Evolutionary conservation across 495 filamentous ascomycete genomes (phyloP), one percentile per base, ranked within the genome.

Genomic region (Penicillium odoratum): DNA sequence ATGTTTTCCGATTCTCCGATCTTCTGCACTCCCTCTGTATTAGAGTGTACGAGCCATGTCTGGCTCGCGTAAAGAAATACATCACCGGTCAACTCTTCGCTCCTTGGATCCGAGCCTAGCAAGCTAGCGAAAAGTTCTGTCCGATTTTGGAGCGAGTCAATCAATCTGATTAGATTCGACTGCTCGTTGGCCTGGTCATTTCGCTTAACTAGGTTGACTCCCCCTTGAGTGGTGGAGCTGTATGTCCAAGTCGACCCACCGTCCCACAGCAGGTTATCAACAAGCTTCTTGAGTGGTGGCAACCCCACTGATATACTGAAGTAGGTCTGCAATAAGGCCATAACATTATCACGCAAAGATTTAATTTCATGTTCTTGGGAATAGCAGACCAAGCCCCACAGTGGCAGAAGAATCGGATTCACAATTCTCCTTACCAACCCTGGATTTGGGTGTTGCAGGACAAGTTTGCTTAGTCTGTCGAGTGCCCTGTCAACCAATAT

Each of bases 351-450:
- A 51, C 79, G 69, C n/a, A 73, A 60, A 0, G 26, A 31, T 7
- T 44, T 56, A 0, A 63, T 54, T 51, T 72, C 36, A 26, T 73
- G 56, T 38, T 80, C 71, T 42, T 69, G 58, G 3, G 80, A 66
- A 72, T 83, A 89, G 13, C 79, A 82, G 18, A 81, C 71, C 33
- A 93, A 65, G 3, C 85, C 81, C 89, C 89, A 93, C 1, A 92
- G 72, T 0, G 85, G 81, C n/a, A 88, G 74, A 25, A 88, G 67
- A 40, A 90, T 70, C 1, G 84, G 88, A 33, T 77, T 72, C 6
- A 93, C 68, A 5, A 92, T 69, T 55, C 89, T 78, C 65, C 86
- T 91, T 16, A 84, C 81, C n/a, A 94, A 73, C 1, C 85, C 84
- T 4, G 88, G 87, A 59, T 92, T 88, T 0, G 88, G 86, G 69